Base-by-base conservation (phyloP, 1,284 basidiomycete genomes). In the Phlebopus sp. region DNA sequence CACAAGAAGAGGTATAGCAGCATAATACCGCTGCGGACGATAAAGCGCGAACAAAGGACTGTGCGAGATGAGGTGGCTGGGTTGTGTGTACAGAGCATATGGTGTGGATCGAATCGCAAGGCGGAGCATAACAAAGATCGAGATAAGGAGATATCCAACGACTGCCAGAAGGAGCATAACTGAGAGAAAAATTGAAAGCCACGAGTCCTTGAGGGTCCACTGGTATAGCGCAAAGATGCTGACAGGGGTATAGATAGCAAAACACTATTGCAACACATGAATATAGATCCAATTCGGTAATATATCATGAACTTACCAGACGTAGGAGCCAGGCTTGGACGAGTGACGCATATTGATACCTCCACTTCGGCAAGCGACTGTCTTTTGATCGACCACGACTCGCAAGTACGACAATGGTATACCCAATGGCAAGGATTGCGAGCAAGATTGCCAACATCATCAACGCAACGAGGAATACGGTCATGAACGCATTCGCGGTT, bases 191-290 rank as follows among this genome's bases (percentile, higher is more conserved):
- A 77, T 70, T 0, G 92, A 80, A 1, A 93, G 74, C 81, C 88
- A 90, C 0, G 91, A 93, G 65, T 95, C 91, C 50, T 79, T 76
- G 50, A 96, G 74, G 0, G 86, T 88, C 90, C 92, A 96, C 64
- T 96, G 92, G 68, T 86, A 92, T 62, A 96, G 81, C 6, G 79
- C 73, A 59, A 96, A 91, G 50, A 88, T 78, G 55, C 82, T 69
- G 47, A 92, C 69, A 7, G 93, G 93, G 41, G 81, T 71, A 52
- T 83, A 72, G 30, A 77, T 70, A 42, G 88, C 68, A 19, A 93
- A 64, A 18, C 74, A 80, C 84, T 91, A 59, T 17, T 39, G 21
- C 15, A 42, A 5, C 14, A 25, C 42, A 44, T 55, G 21, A 53
- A 41, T 52, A 9, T 43, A 37, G 21, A 27, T 47, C 17, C 39